Evolutionary conservation across 331 rosid genomes (phyloP).

Genomic region (Arachis monticola): DNA sequence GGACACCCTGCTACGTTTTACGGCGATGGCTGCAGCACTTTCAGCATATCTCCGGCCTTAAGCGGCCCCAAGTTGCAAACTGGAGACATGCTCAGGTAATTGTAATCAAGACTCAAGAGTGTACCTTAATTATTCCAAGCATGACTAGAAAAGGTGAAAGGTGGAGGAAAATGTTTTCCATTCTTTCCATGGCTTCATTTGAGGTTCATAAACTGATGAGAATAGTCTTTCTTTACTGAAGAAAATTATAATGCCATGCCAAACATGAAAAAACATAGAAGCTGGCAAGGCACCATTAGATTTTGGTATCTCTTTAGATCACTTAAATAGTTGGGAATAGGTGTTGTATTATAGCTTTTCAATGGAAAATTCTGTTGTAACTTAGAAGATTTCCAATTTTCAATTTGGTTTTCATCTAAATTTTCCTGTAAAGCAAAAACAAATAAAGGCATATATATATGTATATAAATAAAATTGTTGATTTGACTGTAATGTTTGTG

Average conservation of each 20-base stretch:
- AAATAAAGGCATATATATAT: constrained; percentile 25
- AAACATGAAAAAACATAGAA: constrained; percentile 32
- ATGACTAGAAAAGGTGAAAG: constrained; percentile 23
- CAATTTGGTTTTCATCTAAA: constrained; percentile 20
- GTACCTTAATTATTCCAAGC: constrained; percentile 28
- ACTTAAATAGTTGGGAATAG: constrained; percentile 31
- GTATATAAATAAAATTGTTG: constrained; percentile 33
- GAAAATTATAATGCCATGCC: constrained; percentile 27
- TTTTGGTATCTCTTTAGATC: constrained; percentile 4
- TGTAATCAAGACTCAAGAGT: constrained; percentile 48
- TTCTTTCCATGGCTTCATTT: constrained; percentile 31
- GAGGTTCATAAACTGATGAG: constrained; percentile 30
- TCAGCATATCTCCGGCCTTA: constrained; percentile 79
- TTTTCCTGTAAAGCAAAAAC: constrained; percentile 39
- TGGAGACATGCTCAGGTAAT: constrained; percentile 92
- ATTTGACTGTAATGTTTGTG: constrained; percentile 1
- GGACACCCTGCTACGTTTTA: constrained; percentile 73
- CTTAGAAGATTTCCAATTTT: constrained; percentile 31
- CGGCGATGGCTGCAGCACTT: constrained; percentile 51
- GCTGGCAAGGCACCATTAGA: constrained; percentile 19
- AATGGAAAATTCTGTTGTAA: constrained; percentile 23
- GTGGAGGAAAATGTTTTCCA: constrained; percentile 39
- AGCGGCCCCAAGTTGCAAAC: constrained; percentile 66
- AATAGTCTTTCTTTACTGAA: constrained; percentile 18
- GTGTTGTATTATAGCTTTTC: constrained; percentile 19